Evolutionary conservation across 176 grass and related monocot species (phyloP), one percentile per base, ranked within the genome.

Genomic region (Hyparrhenia diplandra): DNA sequence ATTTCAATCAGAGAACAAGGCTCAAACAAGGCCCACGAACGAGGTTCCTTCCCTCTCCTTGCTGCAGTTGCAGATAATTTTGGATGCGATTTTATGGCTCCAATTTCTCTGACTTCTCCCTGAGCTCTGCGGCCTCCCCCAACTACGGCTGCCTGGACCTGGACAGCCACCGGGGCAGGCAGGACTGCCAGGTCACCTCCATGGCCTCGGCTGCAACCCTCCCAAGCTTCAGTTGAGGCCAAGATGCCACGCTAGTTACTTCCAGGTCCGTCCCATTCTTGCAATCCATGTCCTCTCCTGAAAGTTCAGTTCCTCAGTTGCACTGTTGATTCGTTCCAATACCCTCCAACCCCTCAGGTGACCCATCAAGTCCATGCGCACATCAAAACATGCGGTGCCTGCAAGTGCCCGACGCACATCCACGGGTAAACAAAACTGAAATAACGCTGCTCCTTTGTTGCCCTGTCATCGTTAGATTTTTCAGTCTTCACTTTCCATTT

Each of bases 181-280:
- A 10, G 13, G 39, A 25, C 74, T 10, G 74, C 16, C 5, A 7
- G 41, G 21, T 70, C 8, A 42, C 73, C 23, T 67, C 83, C 83
- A 90, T 90, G 88, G 83, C 88, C 36, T 85, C 83, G 58, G 74
- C 79, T 18, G 47, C 60, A 13, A 73, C 25, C 47, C 65, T 90
- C 42, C 83, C 40, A 78, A 68, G 83, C 67, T 86, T 29, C 73
- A 17, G 45, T 35, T 73, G 20, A 55, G 58, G 21, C 73, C 59
- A 25, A 47, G 60, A 52, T 82, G 60, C 74, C 47, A 60, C 45
- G n/a, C n/a, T n/a, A 77, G 12, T 58, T 25, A 25, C 67, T 86
- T 64, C 29, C 73, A 77, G 66, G 74, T 63, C 55, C 55, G n/a
- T 83, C 32, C 67, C n/a, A 8, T 67, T 36, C 67, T 16, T 46